Percentiles rank a stretch among this genome's conserved stretches.
Evolutionary conservation across 768 basidiomycete genomes (phyloP).

Genomic region (Boletus rubroflammeus): DNA sequence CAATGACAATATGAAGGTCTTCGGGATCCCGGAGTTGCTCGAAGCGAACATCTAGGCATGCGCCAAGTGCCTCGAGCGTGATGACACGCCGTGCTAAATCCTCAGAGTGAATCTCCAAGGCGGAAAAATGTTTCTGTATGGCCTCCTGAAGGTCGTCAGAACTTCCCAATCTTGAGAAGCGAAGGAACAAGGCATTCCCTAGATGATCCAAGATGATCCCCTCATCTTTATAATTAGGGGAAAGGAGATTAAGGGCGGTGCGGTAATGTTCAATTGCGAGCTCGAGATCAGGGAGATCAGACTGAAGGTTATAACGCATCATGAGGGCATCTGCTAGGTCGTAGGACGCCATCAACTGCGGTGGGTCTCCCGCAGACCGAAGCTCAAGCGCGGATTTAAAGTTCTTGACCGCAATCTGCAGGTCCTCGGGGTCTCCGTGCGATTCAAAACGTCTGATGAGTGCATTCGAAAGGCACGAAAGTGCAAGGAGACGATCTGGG

Average conservation of each 20-base stretch:
- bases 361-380: conserved; percentile 10
- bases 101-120: conserved; percentile 17
- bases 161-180: conserved; percentile 13
- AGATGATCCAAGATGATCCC: conserved; percentile 17
- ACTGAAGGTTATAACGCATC: conserved; percentile 25
- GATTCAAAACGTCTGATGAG: conserved; percentile 23
- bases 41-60: conserved; percentile 26
- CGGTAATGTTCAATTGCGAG: conserved; percentile 25
- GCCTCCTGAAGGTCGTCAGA: conserved; percentile 25
- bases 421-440: conserved; percentile 16
- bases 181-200: conserved; percentile 26
- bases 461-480: conserved; percentile 22
- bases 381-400: conserved; percentile 21
- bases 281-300: conserved; percentile 26
- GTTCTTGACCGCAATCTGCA: conserved; percentile 29
- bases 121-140: conserved; percentile 23
- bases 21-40: conserved; percentile 17
- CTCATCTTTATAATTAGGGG: conserved; percentile 13
- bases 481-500: conserved; percentile 13
- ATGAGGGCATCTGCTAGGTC: conserved; percentile 29
- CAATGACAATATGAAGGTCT: conserved; percentile 25
- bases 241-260: conserved; percentile 16
- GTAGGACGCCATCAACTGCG: conserved; percentile 13
- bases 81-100: conserved; percentile 12
- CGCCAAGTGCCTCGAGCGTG: conserved; percentile 21